Percentiles rank a stretch among this genome's conserved stretches.
Conservation (phyloP, 371 early-diverging fungal genomes). For the Saksenaea oblongispora region DNA sequence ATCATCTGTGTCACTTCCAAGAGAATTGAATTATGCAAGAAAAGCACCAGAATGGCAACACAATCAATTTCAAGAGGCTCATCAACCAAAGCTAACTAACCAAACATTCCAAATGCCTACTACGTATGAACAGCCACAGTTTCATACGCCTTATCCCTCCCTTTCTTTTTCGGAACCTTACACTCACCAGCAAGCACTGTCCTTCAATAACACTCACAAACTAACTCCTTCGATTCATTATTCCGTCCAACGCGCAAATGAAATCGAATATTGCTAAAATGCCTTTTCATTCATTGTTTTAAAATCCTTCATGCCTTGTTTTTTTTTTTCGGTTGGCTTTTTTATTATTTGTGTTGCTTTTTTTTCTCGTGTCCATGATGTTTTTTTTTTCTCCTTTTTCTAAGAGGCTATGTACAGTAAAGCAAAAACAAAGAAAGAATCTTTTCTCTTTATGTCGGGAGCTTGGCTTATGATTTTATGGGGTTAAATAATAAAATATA, state of each 20-base stretch:
- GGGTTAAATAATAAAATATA: neutral
- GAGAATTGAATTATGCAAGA: neutral
- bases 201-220: neutral
- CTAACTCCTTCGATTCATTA: neutral
- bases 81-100: neutral
- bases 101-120: neutral
- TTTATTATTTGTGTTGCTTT: neutral
- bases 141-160: neutral
- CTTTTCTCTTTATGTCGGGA: neutral
- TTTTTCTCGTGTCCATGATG: neutral
- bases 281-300: neutral
- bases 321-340: neutral
- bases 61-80: neutral
- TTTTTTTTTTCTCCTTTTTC: neutral
- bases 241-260: slow-evolving; percentile 1
- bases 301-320: neutral
- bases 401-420: slow-evolving; percentile 5
- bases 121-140: neutral
- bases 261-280: neutral
- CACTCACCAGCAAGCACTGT: neutral
- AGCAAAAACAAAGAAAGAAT: neutral
- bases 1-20: neutral
- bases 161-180: neutral
- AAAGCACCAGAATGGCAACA: neutral
- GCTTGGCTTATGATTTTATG: neutral